Conservation (phyloP, 106 monocot genomes). For the Iris macrosiphon region DNA sequence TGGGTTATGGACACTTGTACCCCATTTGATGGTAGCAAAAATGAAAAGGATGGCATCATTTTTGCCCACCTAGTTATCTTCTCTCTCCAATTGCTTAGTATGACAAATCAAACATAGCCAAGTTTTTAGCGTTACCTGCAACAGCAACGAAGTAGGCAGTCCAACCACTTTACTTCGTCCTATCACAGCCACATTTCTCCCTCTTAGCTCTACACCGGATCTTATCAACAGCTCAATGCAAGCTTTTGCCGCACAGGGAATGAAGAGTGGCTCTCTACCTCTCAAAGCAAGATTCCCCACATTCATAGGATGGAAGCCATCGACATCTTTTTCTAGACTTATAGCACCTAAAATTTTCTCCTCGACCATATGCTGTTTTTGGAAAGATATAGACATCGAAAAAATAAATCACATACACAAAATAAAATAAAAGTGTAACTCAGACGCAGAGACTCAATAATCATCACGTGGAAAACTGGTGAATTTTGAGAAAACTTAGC, state of each 20-base stretch:
- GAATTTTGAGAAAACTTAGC: not conserved
- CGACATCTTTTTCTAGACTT: constrained; percentile 89
- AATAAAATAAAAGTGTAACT: not conserved
- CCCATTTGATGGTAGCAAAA: not conserved
- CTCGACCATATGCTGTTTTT: constrained; percentile 76
- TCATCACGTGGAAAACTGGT: not conserved
- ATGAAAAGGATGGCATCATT: not conserved
- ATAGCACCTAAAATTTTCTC: constrained; percentile 69
- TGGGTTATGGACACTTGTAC: not conserved
- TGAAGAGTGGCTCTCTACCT: constrained; percentile 68
- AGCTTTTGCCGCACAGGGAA: constrained; percentile 91
- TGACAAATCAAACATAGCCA: not conserved
- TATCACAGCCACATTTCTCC: constrained; percentile 67
- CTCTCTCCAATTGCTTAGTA: not conserved
- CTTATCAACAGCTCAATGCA: constrained; percentile 72
- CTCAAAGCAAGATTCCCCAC: constrained; percentile 90
- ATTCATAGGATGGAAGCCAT: constrained; percentile 94
- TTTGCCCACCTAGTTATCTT: not conserved
- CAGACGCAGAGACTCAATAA: too few species aligned
- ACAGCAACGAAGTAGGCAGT: constrained; percentile 70
- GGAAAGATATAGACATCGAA: not conserved
- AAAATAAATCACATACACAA: not conserved
- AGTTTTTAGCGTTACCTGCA: constrained; percentile 50
- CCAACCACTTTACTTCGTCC: constrained; percentile 92
- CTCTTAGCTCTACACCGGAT: constrained; percentile 56